These are phyloP conservation scores for Flaveria robusta DNA, from an alignment of 129 eudicot genomes.

Conservation along the genomic window DNA sequence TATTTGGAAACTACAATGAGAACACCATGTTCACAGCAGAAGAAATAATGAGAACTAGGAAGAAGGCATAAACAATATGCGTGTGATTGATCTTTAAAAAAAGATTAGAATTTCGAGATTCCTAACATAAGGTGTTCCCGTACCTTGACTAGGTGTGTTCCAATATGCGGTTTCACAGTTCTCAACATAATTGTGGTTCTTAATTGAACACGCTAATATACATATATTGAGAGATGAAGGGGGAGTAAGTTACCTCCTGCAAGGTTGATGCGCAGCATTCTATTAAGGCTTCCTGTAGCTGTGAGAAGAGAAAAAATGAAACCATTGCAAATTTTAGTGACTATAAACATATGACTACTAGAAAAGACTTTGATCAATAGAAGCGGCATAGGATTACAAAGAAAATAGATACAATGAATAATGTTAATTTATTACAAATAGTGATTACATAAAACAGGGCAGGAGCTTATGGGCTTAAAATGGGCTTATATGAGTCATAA, in stretches of 20 bases:
- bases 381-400: slow-evolving; percentile 18
- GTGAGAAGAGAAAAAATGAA: slow-evolving; percentile 20
- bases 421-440: not conserved
- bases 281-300: slow-evolving; percentile 53
- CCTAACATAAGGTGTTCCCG: not conserved
- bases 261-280: slow-evolving; percentile 41
- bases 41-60: not conserved
- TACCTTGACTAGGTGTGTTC: not conserved
- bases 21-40: not conserved
- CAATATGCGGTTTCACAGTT: not conserved
- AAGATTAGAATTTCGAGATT: not conserved
- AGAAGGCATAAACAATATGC: slow-evolving; percentile 1
- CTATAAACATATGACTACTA: not conserved
- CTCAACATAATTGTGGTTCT: not conserved
- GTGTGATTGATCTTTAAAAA: not conserved
- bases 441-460: not conserved
- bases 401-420: not conserved
- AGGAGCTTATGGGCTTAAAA: not conserved
- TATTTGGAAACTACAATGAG: not conserved
- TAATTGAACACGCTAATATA: not conserved
- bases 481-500: not conserved
- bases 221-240: not conserved
- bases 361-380: not conserved
- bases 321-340: not conserved
- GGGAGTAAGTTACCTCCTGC: slow-evolving; percentile 51